Percentiles rank a stretch among this genome's conserved stretches.
Evolutionary conservation across 1,284 basidiomycete genomes (phyloP).

Genomic region (Tilletia setariae): DNA sequence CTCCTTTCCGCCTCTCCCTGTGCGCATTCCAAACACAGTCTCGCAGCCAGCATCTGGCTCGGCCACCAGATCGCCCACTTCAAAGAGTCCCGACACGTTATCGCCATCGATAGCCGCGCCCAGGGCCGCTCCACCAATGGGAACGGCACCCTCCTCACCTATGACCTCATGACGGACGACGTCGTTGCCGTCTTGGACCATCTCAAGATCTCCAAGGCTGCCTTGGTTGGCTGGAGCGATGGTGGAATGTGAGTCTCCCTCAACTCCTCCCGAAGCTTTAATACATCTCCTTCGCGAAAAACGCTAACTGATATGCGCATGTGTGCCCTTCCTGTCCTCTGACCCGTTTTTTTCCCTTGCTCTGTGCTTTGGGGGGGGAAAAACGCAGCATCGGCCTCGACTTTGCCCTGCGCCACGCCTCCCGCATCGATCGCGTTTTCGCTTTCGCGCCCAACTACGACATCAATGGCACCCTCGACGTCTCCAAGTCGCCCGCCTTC

Average conservation of each 20-base stretch:
- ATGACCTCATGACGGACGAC: constrained; percentile 20
- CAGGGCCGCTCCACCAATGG: constrained; percentile 20
- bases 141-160: constrained; percentile 12
- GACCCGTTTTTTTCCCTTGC: neutral
- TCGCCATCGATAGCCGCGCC: constrained; percentile 19
- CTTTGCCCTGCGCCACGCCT: neutral
- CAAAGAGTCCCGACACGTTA: neutral
- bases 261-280: neutral
- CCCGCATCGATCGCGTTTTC: constrained; percentile 2
- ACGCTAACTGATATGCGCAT: too few species aligned
- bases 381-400: constrained; percentile 1
- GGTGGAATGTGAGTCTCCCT: constrained; percentile 17
- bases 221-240: constrained; percentile 21
- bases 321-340: too few species aligned
- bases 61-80: constrained; percentile 15
- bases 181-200: constrained; percentile 20
- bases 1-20: neutral
- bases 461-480: constrained; percentile 1
- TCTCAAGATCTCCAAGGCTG: constrained; percentile 6
- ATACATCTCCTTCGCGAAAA: neutral
- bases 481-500: constrained; percentile 12
- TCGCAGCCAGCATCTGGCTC: neutral
- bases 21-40: neutral
- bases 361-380: neutral
- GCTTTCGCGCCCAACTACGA: constrained; percentile 16